Evolutionary conservation across 2,329 filamentous ascomycete species (phyloP).

Genomic region (Pleurostoma richardsiae): DNA sequence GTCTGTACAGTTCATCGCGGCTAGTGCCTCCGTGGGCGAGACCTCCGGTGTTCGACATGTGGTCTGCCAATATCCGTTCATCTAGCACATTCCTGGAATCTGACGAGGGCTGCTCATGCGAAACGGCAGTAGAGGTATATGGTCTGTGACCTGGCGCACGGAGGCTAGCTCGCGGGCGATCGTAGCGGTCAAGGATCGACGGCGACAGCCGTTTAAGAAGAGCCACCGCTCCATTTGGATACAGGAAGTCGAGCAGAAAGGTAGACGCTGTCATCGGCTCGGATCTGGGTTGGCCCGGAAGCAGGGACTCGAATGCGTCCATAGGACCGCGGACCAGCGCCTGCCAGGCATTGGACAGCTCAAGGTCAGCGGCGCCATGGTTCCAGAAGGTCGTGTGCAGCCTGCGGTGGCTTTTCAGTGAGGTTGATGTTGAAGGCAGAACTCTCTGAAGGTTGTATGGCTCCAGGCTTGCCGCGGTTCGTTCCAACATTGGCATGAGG

Average conservation of each 20-base stretch:
- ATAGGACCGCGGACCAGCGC: slow-evolving; percentile 24
- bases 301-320: slow-evolving; percentile 16
- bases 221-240: slow-evolving; percentile 38
- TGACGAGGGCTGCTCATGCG: not conserved
- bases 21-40: too few species aligned
- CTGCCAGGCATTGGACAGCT: slow-evolving; percentile 38
- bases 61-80: too few species aligned
- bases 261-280: slow-evolving; percentile 36
- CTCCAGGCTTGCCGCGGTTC: slow-evolving; percentile 51
- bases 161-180: slow-evolving; percentile 6
- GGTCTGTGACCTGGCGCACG: slow-evolving; percentile 12
- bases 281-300: slow-evolving; percentile 14
- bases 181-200: slow-evolving; percentile 10
- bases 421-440: slow-evolving; percentile 31
- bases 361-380: slow-evolving; percentile 45
- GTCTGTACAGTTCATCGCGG: too few species aligned
- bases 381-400: slow-evolving; percentile 50
- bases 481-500: slow-evolving; percentile 48
- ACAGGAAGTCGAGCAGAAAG: slow-evolving; percentile 52
- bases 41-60: too few species aligned
- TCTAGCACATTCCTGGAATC: too few species aligned
- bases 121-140: slow-evolving; percentile 17
- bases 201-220: slow-evolving; percentile 31
- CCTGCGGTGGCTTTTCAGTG: slow-evolving; percentile 32
- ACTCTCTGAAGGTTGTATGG: slow-evolving; percentile 49